Base-by-base conservation (phyloP, 345 rosid species). In the Eucalyptus victrix region DNA sequence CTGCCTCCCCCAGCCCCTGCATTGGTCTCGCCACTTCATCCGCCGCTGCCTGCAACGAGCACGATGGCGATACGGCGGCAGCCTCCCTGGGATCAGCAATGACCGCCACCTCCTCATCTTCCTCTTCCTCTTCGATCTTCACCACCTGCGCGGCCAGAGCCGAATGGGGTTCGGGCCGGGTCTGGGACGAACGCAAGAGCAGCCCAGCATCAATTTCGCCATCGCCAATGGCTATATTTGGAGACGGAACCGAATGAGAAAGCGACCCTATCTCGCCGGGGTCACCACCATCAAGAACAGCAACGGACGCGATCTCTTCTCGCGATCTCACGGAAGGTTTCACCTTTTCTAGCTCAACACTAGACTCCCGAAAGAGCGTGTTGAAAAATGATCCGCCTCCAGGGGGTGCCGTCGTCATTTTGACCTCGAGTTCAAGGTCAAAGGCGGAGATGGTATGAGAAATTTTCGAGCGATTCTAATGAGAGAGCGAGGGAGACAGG, bases 11-110 rank as follows among this genome's bases (percentile, higher is more conserved):
- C 30, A 56, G 62, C 62, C 13, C 62, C 12, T 56, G 62, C 62
- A 56, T 56, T 24, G 62, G 62, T 56, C 62, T 56, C 9, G 95
- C 91, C 89, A 90, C 85, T 56, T 26, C 91, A 83, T 47, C 91
- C 30, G 91, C 32, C 16, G 69, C 69, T 60, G 69, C 32, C 69
- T 28, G 32, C 69, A 30, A 60, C 32, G 69, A 60, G 32, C 69
- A 26, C 16, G 69, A 60, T 28, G 69, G n/a, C 69, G 32, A 60
- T 60, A 60, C 9, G 32, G 32, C n/a, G 17, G 4, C 69, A 28
- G 69, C 15, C 16, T 60, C 69, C 32, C 32, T 28, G 32, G 69
- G 69, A 60, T 28, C 32, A 60, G 32, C 69, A 60, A 60, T 26
- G 32, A 60, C n/a, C 69, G 9, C 32, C 69, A 60, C 69, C 32